Base-by-base conservation (phyloP, 257 asterid genomes). In the Avicennia marina region DNA sequence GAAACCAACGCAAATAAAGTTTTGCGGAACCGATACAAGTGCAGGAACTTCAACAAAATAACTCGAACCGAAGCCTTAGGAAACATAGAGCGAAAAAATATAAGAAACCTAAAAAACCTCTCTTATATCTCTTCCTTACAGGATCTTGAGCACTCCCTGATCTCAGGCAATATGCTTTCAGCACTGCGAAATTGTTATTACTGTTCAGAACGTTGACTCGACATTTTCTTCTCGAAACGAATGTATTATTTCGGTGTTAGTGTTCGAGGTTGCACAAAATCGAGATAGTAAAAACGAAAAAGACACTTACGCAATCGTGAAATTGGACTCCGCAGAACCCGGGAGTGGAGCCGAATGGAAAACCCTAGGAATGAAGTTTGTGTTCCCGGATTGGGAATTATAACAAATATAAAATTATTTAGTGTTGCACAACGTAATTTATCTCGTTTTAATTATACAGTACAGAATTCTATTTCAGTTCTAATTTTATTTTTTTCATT, bases 291-390 rank as follows among this genome's bases (percentile, higher is more conserved):
- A n/a, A 8, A 34, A 8, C 3, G 15, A 44, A 40, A 41, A 36
- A n/a, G 22, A 31, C 50, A 70, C 79, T 75, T 54, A 42, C 4
- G 56, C 42, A 20, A 27, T 45, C 34, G 34, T 18, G 24, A 40
- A 32, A 19, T 26, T 42, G 31, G 11, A 31, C 17, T 19, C 29
- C 10, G 53, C 42, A 20, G 62, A 24, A n/a, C 4, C 59, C 54
- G 42, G 34, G 34, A 4, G 8, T 29, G 34, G 8, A 29, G 34
- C 34, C 0, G 34, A 4, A 4, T 8, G 4, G 34, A 29, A 4
- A 29, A 29, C 34, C 34, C 34, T 29, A 29, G 34, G 34, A 8
- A 29, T 29, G 34, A 8, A 29, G 34, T 4, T 8, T 29, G 34
- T 29, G 34, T 29, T 29, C 8, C 1, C 34, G 8, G 34, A 4